These are phyloP conservation scores for Drechslerella dactyloides DNA, from an alignment of 2,329 filamentous ascomycete genomes.

Conservation along the genomic window DNA sequence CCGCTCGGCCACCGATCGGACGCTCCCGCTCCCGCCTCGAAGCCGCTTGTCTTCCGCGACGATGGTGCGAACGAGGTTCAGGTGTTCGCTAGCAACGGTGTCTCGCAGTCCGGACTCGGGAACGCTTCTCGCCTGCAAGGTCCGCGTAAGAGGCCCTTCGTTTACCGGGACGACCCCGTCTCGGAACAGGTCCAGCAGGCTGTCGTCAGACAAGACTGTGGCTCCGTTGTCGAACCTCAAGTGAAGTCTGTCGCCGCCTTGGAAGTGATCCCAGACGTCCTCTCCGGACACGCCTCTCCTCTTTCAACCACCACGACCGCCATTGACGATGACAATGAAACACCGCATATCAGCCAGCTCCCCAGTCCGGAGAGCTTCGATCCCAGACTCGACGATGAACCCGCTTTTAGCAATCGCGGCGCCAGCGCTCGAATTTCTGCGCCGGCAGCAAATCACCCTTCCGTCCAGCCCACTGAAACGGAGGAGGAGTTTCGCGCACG, in stretches of 20 bases:
- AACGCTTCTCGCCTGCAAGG: conserved; percentile 9
- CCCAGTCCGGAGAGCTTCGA: not conserved
- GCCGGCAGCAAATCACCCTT: not conserved
- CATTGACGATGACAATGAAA: not conserved
- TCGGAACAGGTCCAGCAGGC: not conserved
- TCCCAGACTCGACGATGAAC: not conserved
- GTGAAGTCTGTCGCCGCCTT: not conserved
- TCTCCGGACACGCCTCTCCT: not conserved
- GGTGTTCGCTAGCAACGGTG: not conserved
- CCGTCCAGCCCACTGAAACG: no score
- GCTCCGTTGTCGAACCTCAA: not conserved
- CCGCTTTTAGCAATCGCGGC: not conserved
- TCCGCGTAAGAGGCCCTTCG: conserved; percentile 21
- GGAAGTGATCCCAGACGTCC: not conserved
- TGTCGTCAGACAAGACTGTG: not conserved
- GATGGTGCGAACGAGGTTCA: conserved; percentile 13
- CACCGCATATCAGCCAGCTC: not conserved
- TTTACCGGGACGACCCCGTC: conserved; percentile 32
- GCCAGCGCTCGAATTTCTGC: not conserved
- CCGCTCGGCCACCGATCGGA: conserved; percentile 7
- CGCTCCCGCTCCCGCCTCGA: conserved; percentile 13
- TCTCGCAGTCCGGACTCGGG: not conserved
- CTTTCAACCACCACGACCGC: not conserved
- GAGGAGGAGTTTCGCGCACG: no score
- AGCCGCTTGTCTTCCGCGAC: conserved; percentile 26